Conservation (phyloP, 805 yeast genomes). For the Starmerella cellae region DNA sequence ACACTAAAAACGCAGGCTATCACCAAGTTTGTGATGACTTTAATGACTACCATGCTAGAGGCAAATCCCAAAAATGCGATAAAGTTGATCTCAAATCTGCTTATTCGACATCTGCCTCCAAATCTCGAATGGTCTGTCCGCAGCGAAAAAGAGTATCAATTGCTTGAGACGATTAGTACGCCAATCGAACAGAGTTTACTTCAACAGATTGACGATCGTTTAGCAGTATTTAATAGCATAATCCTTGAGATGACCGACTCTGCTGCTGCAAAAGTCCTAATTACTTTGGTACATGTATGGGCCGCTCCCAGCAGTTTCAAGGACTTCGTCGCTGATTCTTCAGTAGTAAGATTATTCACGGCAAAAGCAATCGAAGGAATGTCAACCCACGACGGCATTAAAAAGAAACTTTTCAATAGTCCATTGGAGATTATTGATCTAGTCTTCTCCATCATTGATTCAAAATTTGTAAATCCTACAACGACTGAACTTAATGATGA, state of each 20-base stretch:
- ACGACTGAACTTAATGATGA: constrained; percentile 8
- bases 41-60: not conserved
- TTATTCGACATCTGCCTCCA: constrained; percentile 1
- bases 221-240: constrained; percentile 33
- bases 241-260: constrained; percentile 40
- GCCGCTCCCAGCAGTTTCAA: constrained; percentile 29
- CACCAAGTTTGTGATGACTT: not conserved
- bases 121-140: constrained; percentile 4
- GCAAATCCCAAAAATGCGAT: not conserved
- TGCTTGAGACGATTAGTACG: constrained; percentile 1
- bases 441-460: constrained; percentile 32
- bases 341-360: constrained; percentile 27
- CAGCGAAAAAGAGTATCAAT: constrained; percentile 2
- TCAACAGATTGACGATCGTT: constrained; percentile 32
- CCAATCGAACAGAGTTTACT: not conserved
- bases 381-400: constrained; percentile 28
- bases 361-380: constrained; percentile 15
- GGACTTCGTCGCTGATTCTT: too few relatives aligned
- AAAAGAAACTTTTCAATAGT: constrained; percentile 40
- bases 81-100: constrained; percentile 1
- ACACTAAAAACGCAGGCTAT: not conserved
- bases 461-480: constrained; percentile 9
- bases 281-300: constrained; percentile 37
- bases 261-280: constrained; percentile 35
- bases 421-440: constrained; percentile 46